A percentile compares a stretch with the other conserved stretches of the same genome.
Conservation (phyloP, 1,139 yeast species). For the Protomyces inundatus region DNA sequence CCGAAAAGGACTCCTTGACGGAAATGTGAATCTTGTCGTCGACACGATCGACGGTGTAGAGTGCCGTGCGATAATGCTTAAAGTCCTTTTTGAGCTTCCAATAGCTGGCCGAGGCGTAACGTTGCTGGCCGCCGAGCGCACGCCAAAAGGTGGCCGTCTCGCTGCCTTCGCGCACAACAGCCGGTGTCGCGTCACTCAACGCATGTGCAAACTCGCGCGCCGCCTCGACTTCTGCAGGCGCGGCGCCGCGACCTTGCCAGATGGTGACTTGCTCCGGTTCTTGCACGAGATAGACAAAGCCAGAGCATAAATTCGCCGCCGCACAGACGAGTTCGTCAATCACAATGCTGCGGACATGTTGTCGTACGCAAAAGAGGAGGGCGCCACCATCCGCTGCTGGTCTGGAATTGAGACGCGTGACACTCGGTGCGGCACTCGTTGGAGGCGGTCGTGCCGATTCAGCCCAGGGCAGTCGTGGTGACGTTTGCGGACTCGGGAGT, state of each 20-base stretch:
- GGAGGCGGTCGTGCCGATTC: not conserved
- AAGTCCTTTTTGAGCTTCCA: slow-evolving; percentile 6
- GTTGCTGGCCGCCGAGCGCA: slow-evolving; percentile 6
- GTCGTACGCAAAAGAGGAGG: slow-evolving; percentile 1
- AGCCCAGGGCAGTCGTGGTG: not conserved
- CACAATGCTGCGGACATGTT: not conserved
- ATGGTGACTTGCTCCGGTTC: not conserved
- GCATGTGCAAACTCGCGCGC: not conserved
- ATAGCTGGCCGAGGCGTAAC: slow-evolving; percentile 16
- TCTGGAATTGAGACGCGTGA: not conserved
- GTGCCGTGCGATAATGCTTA: not conserved
- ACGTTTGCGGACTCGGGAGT: not conserved
- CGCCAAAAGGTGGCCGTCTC: slow-evolving; percentile 3
- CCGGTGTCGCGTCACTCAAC: not conserved
- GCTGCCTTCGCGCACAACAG: slow-evolving; percentile 2
- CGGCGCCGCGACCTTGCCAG: slow-evolving; percentile 15
- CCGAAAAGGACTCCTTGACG: not conserved
- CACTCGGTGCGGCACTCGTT: not conserved
- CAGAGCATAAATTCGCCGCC: slow-evolving; percentile 11
- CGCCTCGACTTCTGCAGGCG: slow-evolving; percentile 7
- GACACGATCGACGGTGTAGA: slow-evolving; percentile 1
- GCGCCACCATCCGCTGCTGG: not conserved
- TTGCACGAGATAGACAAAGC: slow-evolving; percentile 1
- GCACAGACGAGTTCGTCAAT: slow-evolving; percentile 1
- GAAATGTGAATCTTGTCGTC: not conserved